phyloP scores from a whole-genome alignment of 164 flowering plant species.

The Magnolia kwangsiensis region DNA sequence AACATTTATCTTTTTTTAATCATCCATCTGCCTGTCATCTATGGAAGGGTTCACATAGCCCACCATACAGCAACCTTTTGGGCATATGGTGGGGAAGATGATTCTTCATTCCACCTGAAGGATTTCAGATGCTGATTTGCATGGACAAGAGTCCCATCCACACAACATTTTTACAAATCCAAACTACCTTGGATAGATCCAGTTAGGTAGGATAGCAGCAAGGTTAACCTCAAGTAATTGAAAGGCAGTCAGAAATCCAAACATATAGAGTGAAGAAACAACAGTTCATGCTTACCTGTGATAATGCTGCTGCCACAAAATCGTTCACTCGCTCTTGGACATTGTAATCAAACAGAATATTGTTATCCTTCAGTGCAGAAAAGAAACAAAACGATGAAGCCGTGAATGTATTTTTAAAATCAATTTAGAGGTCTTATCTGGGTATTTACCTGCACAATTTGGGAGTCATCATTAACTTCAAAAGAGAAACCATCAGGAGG shows the following conservation, averaged over 20 bases:
- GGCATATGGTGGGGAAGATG: neutral
- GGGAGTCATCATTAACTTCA: constrained; percentile 54
- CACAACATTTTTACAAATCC: neutral
- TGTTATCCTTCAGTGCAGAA: constrained; percentile 33
- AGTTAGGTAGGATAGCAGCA: neutral
- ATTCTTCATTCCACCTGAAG: neutral
- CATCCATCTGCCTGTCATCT: too few relatives aligned
- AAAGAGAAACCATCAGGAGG: constrained; percentile 56
- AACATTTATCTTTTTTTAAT: too few relatives aligned
- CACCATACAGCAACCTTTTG: too few relatives aligned
- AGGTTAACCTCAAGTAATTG: neutral
- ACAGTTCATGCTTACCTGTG: constrained; percentile 47
- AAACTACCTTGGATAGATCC: too few relatives aligned
- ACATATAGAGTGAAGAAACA: neutral
- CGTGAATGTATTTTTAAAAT: neutral
- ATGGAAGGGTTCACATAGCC: too few relatives aligned
- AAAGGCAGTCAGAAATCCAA: neutral
- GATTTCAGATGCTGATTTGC: neutral
- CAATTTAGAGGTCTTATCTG: neutral
- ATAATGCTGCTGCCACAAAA: constrained; percentile 81
- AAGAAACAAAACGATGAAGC: neutral
- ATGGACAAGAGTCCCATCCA: neutral
- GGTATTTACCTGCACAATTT: constrained; percentile 46
- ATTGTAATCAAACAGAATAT: constrained; percentile 75
- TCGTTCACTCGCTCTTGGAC: constrained; percentile 84